phyloP scores from a whole-genome alignment of 2,329 filamentous ascomycete genomes.

The Talaromyces sp. region DNA sequence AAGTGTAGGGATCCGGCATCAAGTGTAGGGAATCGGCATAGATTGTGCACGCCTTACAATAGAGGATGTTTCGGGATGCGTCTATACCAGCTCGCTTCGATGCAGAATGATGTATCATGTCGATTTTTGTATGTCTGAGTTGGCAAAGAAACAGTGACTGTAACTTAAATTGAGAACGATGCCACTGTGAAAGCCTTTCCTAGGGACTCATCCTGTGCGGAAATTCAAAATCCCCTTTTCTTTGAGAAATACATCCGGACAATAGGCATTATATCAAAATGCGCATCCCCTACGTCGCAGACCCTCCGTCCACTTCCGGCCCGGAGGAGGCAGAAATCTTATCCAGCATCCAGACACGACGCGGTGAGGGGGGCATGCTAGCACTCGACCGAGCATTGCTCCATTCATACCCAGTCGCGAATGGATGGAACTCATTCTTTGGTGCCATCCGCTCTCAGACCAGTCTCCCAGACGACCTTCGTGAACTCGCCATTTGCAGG shows the following conservation, averaged over 20 bases:
- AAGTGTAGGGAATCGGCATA: neutral
- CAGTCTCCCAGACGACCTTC: slow-evolving; percentile 48
- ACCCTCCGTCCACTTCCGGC: slow-evolving; percentile 20
- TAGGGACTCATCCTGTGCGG: neutral
- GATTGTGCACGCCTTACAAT: neutral
- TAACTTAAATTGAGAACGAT: neutral
- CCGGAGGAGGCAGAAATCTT: slow-evolving; percentile 49
- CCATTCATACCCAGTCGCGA: slow-evolving; percentile 69
- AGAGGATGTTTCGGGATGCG: neutral
- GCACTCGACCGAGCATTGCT: slow-evolving; percentile 72
- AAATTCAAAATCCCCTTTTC: neutral
- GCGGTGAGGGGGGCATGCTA: slow-evolving; percentile 66
- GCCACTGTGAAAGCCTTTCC: neutral
- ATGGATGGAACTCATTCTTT: slow-evolving; percentile 63
- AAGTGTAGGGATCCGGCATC: neutral
- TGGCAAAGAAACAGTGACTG: neutral
- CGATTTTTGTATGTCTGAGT: neutral
- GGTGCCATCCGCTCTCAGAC: slow-evolving; percentile 54
- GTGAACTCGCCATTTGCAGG: slow-evolving; percentile 75
- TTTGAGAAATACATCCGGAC: neutral
- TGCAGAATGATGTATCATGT: neutral
- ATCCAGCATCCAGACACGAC: slow-evolving; percentile 61
- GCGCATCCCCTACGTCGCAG: slow-evolving; percentile 37
- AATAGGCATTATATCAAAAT: slow-evolving; percentile 21
- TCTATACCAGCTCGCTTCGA: neutral